Evolutionary conservation across 2,329 filamentous ascomycete genomes (phyloP), one percentile per base, ranked within the genome.

Genomic region (Monascus ruber): DNA sequence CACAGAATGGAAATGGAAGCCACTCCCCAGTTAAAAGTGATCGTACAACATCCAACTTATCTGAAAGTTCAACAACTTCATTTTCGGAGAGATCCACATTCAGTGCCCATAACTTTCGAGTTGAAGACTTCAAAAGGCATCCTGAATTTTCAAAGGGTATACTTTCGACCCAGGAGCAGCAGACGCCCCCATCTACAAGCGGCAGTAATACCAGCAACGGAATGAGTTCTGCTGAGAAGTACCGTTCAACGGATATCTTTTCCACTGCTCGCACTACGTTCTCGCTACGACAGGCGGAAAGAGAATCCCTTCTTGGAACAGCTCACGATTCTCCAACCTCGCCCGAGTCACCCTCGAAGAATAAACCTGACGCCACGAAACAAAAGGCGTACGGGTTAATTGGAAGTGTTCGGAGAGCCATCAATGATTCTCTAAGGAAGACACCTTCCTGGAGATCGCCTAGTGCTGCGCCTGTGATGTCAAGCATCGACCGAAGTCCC

Each of bases 381-480:
- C 47, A 50, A 70, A 79, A 17, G 76, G 75, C 54, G 72, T 79
- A 63, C 63, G 73, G 73, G 24, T 85, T 81, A 78, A 65, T 87
- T 7, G 81, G 81, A 24, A 83, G 77, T 35, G 58, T 87, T 17
- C 71, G 76, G 11, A 72, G 80, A 31, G 79, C 80, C 7, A 75
- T 85, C 32, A 71, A 71, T 4, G 56, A 62, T 35, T 58, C 60
- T 41, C 59, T 47, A 50, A 53, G 48, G 50, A 48, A 48, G 38
- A 49, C 52, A 33, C 45, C 46, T 36, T 37, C 40, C 25, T 40
- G 46, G 24, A 33, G 38, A 29, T 36, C 41, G 3, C 39, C 25
- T 7, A 40, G 24, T 11, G 32, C 42, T 33, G 42, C 50, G 1
- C 43, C 45, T 2, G 35, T 48, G 1, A 54, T 52, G 3, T 60